phyloP scores from a whole-genome alignment of 176 grass and related monocot species.

The Rhipidocladum racemiflorum region DNA sequence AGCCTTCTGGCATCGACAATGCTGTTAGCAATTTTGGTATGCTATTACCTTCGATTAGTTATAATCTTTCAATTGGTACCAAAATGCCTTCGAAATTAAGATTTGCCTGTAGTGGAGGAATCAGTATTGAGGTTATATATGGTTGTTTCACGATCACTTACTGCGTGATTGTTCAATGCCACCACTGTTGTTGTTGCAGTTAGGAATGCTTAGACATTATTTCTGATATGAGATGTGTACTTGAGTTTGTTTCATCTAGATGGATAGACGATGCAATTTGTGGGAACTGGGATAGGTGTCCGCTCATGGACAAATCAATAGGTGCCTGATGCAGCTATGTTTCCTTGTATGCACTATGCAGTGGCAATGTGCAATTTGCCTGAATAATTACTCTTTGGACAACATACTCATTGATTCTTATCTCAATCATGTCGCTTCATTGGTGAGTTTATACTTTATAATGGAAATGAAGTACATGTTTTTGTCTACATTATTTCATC shows the following conservation, averaged over 20 bases:
- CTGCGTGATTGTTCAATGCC: neutral
- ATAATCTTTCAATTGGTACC: neutral
- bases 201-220: neutral
- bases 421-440: too few species aligned
- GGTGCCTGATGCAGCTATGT: neutral
- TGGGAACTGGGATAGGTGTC: neutral
- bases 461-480: too few species aligned
- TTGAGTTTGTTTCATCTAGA: neutral
- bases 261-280: constrained; percentile 12
- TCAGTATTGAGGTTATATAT: too few species aligned
- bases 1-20: constrained; percentile 92
- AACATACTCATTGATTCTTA: too few species aligned
- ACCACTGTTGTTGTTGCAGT: neutral
- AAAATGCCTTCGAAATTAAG: neutral
- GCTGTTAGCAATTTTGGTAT: constrained; percentile 81
- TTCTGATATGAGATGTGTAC: neutral
- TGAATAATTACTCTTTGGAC: too few species aligned
- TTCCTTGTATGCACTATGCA: too few species aligned
- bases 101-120: neutral
- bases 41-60: neutral
- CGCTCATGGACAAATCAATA: neutral
- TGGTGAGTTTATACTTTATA: too few species aligned
- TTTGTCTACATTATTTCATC: too few species aligned
- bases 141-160: neutral
- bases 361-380: too few species aligned